Base-by-base conservation (phyloP, 2,329 filamentous ascomycete species). In the Stachybotrys echinatus region DNA sequence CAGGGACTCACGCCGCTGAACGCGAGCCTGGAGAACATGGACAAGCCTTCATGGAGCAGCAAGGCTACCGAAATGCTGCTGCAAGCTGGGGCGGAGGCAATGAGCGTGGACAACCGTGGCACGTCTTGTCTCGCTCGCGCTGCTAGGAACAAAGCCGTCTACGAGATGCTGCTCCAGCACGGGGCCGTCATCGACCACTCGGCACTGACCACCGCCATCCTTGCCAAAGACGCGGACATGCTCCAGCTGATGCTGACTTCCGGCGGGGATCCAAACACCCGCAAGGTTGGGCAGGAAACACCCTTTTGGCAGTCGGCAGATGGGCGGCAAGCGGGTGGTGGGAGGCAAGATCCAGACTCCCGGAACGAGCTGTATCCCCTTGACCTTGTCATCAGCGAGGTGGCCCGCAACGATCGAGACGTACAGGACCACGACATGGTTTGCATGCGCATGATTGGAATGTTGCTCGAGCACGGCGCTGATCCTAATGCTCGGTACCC, bases 71-170 rank as follows among this genome's bases (percentile, higher is more conserved):
- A 48, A 17, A 23, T 48, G 21, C 45, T 50, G 31, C 21, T 48
- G 18, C 27, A 51, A 18, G 22, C 18, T 10, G 45, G 49, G 14
- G 49, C 49, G 4, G 42, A 45, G 20, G 22, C 46, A 14, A 51
- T 39, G n/a, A 34, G 27, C 20, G 19, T 7, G 12, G 40, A 48
- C 20, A 17, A 42, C 12, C 10, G 20, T 31, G 45, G 40, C 40
- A 31, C 17, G 34, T 31, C 45, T 42, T 50, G 49, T 23, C 38
- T 48, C 20, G 22, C 37, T 23, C 45, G 38, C 42, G 49, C 20
- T 31, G 17, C 17, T 31, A 20, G 38, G 7, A 27, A 50, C 39
- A 47, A 34, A 18, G 31, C n/a, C 20, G 38, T 50, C 31, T 47
- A 43, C 19, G 8, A 22, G 3, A 12, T 44, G 45, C 27, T 50